Conservation (phyloP, 305 asterid genomes). For the Rubia balearica region DNA sequence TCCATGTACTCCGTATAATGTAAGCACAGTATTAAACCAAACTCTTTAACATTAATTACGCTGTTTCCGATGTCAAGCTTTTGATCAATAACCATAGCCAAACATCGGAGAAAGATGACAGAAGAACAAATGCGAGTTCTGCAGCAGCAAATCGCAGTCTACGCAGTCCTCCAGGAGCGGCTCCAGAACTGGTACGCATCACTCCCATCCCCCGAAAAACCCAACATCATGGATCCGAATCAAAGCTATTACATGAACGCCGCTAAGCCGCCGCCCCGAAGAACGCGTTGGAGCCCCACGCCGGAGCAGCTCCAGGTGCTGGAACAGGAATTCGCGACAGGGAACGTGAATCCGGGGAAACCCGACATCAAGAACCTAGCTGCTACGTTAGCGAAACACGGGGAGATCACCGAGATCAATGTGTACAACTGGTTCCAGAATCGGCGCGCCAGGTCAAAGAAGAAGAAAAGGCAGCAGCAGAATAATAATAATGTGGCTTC, state of each 20-base stretch:
- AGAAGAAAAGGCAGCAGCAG: constrained; percentile 52
- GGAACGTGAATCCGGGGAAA: constrained; percentile 78
- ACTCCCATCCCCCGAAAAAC: constrained; percentile 29
- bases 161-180: constrained; percentile 64
- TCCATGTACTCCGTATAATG: no score
- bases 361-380: constrained; percentile 76
- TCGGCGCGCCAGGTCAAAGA: constrained; percentile 76
- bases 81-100: no score
- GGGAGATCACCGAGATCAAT: constrained; percentile 78
- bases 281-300: constrained; percentile 83
- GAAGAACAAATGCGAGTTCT: constrained; percentile 80
- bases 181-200: constrained; percentile 70
- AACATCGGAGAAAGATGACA: no score
- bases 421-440: constrained; percentile 94
- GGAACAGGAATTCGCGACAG: constrained; percentile 64
- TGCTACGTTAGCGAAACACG: constrained; percentile 62
- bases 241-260: constrained; percentile 20
- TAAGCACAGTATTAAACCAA: no score
- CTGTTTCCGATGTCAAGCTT: no score
- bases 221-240: constrained; percentile 23
- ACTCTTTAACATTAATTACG: no score
- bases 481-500: constrained; percentile 2
- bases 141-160: constrained; percentile 74
- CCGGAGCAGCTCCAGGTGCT: constrained; percentile 73
- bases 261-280: no score